Conservation (phyloP, 2,329 filamentous ascomycete species). For the Verticillium dahliae region DNA sequence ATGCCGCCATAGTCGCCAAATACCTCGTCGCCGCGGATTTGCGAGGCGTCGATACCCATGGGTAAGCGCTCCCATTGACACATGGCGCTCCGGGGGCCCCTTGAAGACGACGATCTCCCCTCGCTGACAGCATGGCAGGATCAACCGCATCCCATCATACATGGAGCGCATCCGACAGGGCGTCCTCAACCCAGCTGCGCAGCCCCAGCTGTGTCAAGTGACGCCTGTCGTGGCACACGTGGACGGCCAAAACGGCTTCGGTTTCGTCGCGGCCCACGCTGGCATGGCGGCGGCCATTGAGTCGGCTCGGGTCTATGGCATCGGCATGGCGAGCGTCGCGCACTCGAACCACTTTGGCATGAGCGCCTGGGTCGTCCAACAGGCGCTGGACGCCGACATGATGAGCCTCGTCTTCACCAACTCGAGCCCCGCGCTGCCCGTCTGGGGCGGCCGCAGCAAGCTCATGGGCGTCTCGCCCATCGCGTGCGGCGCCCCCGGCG, state of each 20-base stretch:
- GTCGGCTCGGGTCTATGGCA: slow-evolving; percentile 58
- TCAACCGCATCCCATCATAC: slow-evolving; percentile 74
- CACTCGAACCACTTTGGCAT: slow-evolving; percentile 82
- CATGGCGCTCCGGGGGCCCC: neutral
- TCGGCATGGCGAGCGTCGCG: slow-evolving; percentile 70
- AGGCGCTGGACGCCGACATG: slow-evolving; percentile 66
- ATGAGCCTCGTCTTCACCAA: slow-evolving; percentile 68
- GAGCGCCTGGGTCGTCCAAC: slow-evolving; percentile 73
- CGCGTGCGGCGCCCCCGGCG: slow-evolving; percentile 67
- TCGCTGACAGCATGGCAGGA: slow-evolving; percentile 23
- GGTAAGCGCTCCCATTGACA: slow-evolving; percentile 8
- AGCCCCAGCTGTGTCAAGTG: slow-evolving; percentile 50
- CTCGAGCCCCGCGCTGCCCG: slow-evolving; percentile 64
- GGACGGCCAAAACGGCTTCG: slow-evolving; percentile 65
- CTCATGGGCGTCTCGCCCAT: slow-evolving; percentile 70
- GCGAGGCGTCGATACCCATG: slow-evolving; percentile 74
- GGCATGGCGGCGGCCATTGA: slow-evolving; percentile 64
- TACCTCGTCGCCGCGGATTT: slow-evolving; percentile 70
- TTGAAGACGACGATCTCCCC: no score
- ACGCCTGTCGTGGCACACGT: slow-evolving; percentile 68
- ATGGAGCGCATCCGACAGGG: slow-evolving; percentile 65
- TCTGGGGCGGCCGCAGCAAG: slow-evolving; percentile 61
- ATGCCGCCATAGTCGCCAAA: slow-evolving; percentile 57
- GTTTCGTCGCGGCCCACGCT: slow-evolving; percentile 61
- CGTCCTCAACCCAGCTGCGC: slow-evolving; percentile 55